Evolutionary conservation across 1,284 basidiomycete species (phyloP), one percentile per base, ranked within the genome.

Genomic region (Sporisorium iseilematis-ciliati): DNA sequence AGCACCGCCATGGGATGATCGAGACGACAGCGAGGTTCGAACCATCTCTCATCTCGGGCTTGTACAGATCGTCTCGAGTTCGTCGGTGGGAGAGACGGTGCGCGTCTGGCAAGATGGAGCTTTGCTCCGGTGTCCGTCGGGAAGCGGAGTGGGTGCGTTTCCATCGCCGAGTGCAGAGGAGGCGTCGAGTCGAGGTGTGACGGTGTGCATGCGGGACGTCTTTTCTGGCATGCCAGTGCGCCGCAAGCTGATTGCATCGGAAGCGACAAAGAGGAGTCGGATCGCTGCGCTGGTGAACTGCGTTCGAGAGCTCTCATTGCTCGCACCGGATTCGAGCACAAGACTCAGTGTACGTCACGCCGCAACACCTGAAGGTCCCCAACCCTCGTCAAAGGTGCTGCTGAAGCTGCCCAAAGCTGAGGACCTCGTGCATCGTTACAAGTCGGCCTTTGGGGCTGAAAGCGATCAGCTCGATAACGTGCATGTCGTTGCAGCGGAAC

Each of bases 171-270:
- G 10, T 11, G 7, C 25, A 16, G 21, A 25, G 25, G 48, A 25
- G 2, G n/a, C n/a, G n/a, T 31, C 53, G 20, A 40, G 7, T 51
- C 29, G 57, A 46, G 57, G 57, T 7, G 26, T 66, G 16, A 57
- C 41, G 1, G 31, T 61, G 0, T 60, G 43, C 16, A 31, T 70
- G 51, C 51, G 57, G 18, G 46, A 70, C 18, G 23, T 70, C 18
- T 70, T 70, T 21, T 55, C 52, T 14, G 49, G 41, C 26, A 51
- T 65, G 62, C 67, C 61, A 7, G 53, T 70, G 11, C 57, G 62
- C 23, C 61, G 67, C 23, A 64, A 55, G n/a, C 50, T 52, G 18
- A 51, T 70, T 21, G 57, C 53, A 41, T 45, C 57, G 2, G 67
- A 64, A 16, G 52, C 61, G 2, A 4, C 25, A 10, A 64, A 57